Evolutionary conservation across 2,329 filamentous ascomycete species (phyloP).

Genomic region (Talaromyces islandicus): DNA sequence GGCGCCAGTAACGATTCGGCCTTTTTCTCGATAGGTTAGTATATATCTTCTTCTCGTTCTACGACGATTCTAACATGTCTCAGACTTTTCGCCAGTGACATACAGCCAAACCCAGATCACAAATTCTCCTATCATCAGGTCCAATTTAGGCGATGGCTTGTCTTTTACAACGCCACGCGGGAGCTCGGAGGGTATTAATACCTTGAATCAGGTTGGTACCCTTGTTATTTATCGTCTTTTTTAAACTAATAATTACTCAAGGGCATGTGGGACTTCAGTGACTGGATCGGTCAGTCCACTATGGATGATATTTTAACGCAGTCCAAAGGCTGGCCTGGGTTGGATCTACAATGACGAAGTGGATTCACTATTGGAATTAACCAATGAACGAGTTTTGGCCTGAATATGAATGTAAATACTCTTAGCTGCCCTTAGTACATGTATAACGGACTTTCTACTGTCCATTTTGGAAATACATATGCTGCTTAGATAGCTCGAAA

Average conservation of each 20-base stretch:
- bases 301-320: background rate
- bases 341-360: background rate
- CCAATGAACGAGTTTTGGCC: background rate
- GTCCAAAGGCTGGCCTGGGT: background rate
- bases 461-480: background rate
- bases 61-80: background rate
- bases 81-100: background rate
- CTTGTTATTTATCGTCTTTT: background rate
- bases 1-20: background rate
- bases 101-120: background rate
- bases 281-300: background rate
- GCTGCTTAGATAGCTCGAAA: too few species aligned
- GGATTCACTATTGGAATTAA: background rate
- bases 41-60: background rate
- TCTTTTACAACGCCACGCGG: background rate
- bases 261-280: background rate
- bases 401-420: background rate
- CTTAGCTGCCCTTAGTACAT: background rate
- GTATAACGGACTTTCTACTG: background rate
- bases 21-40: background rate
- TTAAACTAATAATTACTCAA: background rate
- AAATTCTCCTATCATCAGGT: background rate
- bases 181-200: background rate
- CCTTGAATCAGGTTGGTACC: background rate
- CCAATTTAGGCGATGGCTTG: background rate